Conservation (phyloP, 176 grass and related monocot genomes). For the Bolboschoenus planiculmis region DNA sequence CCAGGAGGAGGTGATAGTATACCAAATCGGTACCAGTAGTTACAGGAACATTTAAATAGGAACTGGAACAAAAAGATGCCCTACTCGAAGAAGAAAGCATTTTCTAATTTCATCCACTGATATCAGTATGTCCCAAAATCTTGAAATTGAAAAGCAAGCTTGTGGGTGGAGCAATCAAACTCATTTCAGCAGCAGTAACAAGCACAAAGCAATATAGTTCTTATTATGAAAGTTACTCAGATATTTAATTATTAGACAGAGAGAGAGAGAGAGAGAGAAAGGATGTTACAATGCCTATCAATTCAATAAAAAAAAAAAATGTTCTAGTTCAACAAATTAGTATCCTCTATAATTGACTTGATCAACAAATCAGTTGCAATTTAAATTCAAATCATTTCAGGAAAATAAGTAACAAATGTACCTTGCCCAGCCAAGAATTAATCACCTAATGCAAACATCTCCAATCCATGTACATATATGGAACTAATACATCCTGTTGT, state of each 20-base stretch:
- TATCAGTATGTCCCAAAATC: background rate
- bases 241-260: background rate
- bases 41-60: background rate
- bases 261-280: background rate
- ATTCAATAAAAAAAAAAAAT: background rate
- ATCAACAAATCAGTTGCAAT: conserved; percentile 2
- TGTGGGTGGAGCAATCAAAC: background rate
- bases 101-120: background rate
- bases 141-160: background rate
- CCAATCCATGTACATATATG: background rate
- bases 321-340: background rate
- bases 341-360: conserved; percentile 18
- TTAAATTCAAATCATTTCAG: conserved; percentile 12
- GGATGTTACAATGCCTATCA: background rate
- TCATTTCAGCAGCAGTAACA: background rate
- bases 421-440: background rate
- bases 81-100: background rate
- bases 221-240: background rate
- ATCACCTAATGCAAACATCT: conserved; percentile 1
- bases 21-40: background rate
- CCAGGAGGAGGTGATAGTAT: background rate
- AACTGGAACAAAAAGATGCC: background rate
- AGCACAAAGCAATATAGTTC: background rate
- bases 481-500: conserved; percentile 26
- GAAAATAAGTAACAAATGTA: background rate